Evolutionary conservation across 2,329 filamentous ascomycete species (phyloP).

Genomic region (Cytospora paraplurivora): DNA sequence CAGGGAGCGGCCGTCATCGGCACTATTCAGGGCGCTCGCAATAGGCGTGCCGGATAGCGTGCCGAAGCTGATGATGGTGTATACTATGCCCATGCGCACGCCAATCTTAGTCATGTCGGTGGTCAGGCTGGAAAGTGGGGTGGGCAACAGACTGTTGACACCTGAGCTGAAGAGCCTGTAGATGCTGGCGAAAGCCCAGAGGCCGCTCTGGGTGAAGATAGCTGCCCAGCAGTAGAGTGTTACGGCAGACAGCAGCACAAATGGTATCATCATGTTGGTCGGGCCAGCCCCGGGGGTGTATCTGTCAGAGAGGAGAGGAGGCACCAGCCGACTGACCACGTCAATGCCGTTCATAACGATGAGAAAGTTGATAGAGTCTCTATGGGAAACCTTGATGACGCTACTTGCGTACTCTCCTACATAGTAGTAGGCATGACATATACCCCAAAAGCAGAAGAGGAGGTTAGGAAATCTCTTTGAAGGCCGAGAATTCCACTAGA

Average conservation of each 20-base stretch:
- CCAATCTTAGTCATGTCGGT: slow-evolving; percentile 54
- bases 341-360: slow-evolving; percentile 67
- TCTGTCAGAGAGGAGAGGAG: slow-evolving; percentile 60
- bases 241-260: slow-evolving; percentile 42
- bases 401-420: slow-evolving; percentile 39
- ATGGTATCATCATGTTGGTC: slow-evolving; percentile 62
- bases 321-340: slow-evolving; percentile 57
- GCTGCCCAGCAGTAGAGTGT: slow-evolving; percentile 64
- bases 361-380: slow-evolving; percentile 60
- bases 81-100: slow-evolving; percentile 60
- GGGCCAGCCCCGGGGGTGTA: slow-evolving; percentile 54
- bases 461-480: slow-evolving; percentile 57
- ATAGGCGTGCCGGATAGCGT: slow-evolving; percentile 55
- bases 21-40: slow-evolving; percentile 51
- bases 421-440: slow-evolving; percentile 64
- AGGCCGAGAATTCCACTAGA: slow-evolving; percentile 57
- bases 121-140: slow-evolving; percentile 57
- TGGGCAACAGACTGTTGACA: slow-evolving; percentile 68
- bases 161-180: slow-evolving; percentile 66
- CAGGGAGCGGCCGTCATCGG: slow-evolving; percentile 43
- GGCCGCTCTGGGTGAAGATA: slow-evolving; percentile 49
- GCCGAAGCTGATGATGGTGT: slow-evolving; percentile 56
- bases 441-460: slow-evolving; percentile 52
- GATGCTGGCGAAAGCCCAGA: slow-evolving; percentile 64
- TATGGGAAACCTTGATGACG: slow-evolving; percentile 46